phyloP scores from a whole-genome alignment of 1,284 basidiomycete species.

The Cryptococcus amylolentus region DNA sequence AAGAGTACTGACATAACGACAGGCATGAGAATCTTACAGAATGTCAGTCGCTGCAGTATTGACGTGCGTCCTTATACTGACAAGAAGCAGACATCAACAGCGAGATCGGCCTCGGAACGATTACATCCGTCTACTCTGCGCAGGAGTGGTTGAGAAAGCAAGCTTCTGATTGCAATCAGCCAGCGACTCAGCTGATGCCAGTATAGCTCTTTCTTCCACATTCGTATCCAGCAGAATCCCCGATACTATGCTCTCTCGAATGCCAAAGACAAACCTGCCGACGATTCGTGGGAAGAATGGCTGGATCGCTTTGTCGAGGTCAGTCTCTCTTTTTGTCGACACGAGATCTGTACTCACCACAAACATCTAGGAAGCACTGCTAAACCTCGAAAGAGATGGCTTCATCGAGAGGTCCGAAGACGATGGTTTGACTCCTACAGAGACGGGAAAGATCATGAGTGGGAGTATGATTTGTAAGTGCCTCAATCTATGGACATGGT shows the following conservation, averaged over 20 bases:
- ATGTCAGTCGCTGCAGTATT: constrained; percentile 41
- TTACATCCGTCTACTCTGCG: constrained; percentile 63
- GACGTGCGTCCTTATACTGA: neutral
- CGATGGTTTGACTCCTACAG: constrained; percentile 3
- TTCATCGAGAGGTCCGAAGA: constrained; percentile 55
- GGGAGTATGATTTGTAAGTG: constrained; percentile 30
- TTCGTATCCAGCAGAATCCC: constrained; percentile 78
- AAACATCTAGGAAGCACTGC: constrained; percentile 56
- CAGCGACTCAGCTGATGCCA: constrained; percentile 2
- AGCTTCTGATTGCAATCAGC: too few relatives aligned
- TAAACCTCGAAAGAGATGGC: constrained; percentile 58
- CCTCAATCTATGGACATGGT: neutral
- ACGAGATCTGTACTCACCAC: neutral
- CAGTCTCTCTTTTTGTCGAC: neutral
- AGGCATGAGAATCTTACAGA: constrained; percentile 73
- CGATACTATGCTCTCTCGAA: constrained; percentile 58
- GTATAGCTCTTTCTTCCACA: constrained; percentile 68
- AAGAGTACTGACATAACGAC: neutral
- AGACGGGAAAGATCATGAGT: constrained; percentile 40
- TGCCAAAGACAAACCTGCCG: constrained; percentile 35
- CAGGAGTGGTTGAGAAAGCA: constrained; percentile 64
- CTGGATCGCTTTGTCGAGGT: constrained; percentile 66
- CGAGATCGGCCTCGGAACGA: constrained; percentile 80
- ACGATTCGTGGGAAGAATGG: constrained; percentile 56
- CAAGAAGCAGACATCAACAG: constrained; percentile 66